Conservation (phyloP, 805 yeast species). For the Isabelozyma gotoi region DNA sequence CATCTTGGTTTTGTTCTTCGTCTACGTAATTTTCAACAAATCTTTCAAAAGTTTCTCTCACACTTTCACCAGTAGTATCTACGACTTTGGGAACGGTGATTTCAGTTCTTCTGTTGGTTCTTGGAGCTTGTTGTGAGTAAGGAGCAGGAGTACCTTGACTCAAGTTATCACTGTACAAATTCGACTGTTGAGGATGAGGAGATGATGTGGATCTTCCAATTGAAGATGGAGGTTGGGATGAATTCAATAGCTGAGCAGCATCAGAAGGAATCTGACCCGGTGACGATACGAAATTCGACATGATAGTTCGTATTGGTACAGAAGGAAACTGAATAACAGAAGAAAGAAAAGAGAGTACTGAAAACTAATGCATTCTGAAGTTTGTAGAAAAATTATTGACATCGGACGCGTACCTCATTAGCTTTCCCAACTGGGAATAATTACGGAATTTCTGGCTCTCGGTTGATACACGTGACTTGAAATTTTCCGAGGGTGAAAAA, state of each 20-base stretch:
- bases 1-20: slow-evolving; percentile 33
- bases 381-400: neutral
- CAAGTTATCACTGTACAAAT: slow-evolving; percentile 23
- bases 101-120: slow-evolving; percentile 51
- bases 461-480: neutral
- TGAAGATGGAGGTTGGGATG: slow-evolving; percentile 43
- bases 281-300: slow-evolving; percentile 45
- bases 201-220: slow-evolving; percentile 35
- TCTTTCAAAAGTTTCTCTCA: slow-evolving; percentile 84
- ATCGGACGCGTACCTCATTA: slow-evolving; percentile 14
- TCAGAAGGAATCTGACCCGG: slow-evolving; percentile 45
- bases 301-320: slow-evolving; percentile 6
- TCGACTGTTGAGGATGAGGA: slow-evolving; percentile 26
- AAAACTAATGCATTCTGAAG: neutral
- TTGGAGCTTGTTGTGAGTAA: slow-evolving; percentile 3
- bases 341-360: neutral
- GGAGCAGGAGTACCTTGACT: slow-evolving; percentile 14
- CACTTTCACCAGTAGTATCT: slow-evolving; percentile 92
- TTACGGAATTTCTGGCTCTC: slow-evolving; percentile 1
- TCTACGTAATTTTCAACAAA: slow-evolving; percentile 70
- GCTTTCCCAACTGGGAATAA: slow-evolving; percentile 17
- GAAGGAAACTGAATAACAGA: neutral
- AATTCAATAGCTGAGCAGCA: slow-evolving; percentile 38
- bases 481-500: neutral
- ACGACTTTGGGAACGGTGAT: slow-evolving; percentile 79